Evolutionary conservation across 164 flowering plant species (phyloP), one percentile per base, ranked within the genome.

Genomic region (Piper longum): DNA sequence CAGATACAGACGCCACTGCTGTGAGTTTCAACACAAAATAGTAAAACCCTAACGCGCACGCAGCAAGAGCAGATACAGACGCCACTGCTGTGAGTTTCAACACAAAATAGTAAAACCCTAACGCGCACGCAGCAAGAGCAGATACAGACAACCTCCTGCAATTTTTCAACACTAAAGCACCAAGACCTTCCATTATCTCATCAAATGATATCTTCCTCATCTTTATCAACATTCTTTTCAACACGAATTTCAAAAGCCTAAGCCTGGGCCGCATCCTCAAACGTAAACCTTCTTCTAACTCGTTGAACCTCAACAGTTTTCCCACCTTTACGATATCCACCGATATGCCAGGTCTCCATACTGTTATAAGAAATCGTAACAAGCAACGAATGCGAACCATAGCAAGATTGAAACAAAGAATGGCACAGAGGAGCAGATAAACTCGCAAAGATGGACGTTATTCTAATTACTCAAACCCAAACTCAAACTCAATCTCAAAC

Each of bases 211-310:
- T 74, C 69, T 66, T 83, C 72, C 68, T 86, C 77, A 88, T 19
- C 69, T 78, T 85, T 42, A 44, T 69, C 0, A 71, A 71, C 60
- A 85, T 69, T 55, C 86, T 69, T 51, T 42, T 64, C 63, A 58
- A 41, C 45, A 41, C 58, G 39, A 65, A 4, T 14, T 39, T 44
- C 41, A 65, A 65, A 61, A 65, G 39, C 45, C 98, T 69, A 70
- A 89, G 65, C 71, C 96, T 80, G 0, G 91, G 91, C 0, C 90
- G 78, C 77, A 89, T 78, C 69, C 96, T 85, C 58, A 84, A 72
- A 0, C 81, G n/a, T 74, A 58, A 82, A 84, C 14, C 78, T 74
- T 82, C 66, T 82, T 57, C 76, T 74, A 6, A 51, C 41, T 16
- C 51, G 52, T 52, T 59, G 43, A 45, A 54, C 74, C 51, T 55